phyloP scores from a whole-genome alignment of 805 yeast genomes.

The Cyberlindnera americana region DNA sequence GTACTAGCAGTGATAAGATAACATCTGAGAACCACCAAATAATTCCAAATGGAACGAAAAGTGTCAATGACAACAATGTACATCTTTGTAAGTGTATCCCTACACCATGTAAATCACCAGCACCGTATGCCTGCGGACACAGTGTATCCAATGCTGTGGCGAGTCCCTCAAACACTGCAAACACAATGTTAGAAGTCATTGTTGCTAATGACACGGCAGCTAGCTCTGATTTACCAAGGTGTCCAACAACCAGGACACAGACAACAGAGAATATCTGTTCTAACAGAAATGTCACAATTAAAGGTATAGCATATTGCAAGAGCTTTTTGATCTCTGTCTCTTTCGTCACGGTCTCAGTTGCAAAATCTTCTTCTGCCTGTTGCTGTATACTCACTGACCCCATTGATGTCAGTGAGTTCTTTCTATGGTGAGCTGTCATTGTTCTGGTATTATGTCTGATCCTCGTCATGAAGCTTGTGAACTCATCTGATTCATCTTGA shows the following conservation, averaged over 20 bases:
- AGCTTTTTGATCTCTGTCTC: slow-evolving; percentile 34
- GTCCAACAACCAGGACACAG: slow-evolving; percentile 70
- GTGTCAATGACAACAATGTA: slow-evolving; percentile 43
- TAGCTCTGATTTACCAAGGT: slow-evolving; percentile 70
- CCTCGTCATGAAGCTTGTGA: slow-evolving; percentile 22
- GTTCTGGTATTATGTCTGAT: slow-evolving; percentile 18
- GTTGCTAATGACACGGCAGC: slow-evolving; percentile 83
- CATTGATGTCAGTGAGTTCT: slow-evolving; percentile 21
- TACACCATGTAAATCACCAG: slow-evolving; percentile 63
- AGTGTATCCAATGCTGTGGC: slow-evolving; percentile 80
- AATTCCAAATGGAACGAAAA: slow-evolving; percentile 44
- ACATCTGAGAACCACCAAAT: slow-evolving; percentile 61
- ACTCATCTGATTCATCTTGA: slow-evolving; percentile 22
- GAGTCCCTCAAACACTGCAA: slow-evolving; percentile 77
- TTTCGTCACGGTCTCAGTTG: slow-evolving; percentile 33
- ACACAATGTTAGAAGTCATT: slow-evolving; percentile 79
- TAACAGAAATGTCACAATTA: slow-evolving; percentile 52
- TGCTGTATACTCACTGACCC: slow-evolving; percentile 23
- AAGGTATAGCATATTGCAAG: slow-evolving; percentile 48
- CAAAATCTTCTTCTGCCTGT: slow-evolving; percentile 26
- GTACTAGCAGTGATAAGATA: slow-evolving; percentile 41
- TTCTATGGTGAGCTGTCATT: slow-evolving; percentile 8
- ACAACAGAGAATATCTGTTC: slow-evolving; percentile 56
- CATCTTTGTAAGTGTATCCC: slow-evolving; percentile 76
- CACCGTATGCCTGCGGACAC: slow-evolving; percentile 84